Percentiles rank a stretch among this genome's conserved stretches.
phyloP scores from a whole-genome alignment of 139 green algal species.

The Chlorella ohadii region DNA sequence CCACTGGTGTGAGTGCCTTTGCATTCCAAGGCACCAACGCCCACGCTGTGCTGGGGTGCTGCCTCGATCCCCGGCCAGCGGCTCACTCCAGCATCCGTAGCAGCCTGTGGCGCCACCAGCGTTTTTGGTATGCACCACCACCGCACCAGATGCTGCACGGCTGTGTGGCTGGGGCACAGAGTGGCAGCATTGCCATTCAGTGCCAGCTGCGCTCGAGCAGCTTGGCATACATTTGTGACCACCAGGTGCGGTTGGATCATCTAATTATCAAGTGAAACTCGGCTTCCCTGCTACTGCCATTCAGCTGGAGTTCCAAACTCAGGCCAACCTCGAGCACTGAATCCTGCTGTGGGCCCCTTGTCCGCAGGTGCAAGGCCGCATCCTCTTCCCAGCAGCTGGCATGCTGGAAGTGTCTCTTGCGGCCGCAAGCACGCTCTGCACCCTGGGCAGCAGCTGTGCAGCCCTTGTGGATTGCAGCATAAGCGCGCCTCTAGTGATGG shows the following conservation, averaged over 20 bases:
- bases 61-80: neutral
- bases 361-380: slow-evolving; percentile 12
- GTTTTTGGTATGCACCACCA: neutral
- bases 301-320: too few relatives aligned
- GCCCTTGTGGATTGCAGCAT: too few relatives aligned
- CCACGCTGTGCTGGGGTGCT: slow-evolving; percentile 22
- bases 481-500: too few relatives aligned
- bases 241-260: slow-evolving; percentile 31
- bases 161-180: neutral
- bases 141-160: neutral
- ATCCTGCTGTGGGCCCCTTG: too few relatives aligned
- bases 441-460: too few relatives aligned
- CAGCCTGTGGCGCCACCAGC: neutral
- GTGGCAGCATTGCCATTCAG: neutral
- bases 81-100: neutral
- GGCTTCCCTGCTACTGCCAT: too few relatives aligned
- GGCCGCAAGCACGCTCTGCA: too few relatives aligned
- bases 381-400: slow-evolving; percentile 35
- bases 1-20: slow-evolving; percentile 37
- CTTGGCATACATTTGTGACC: slow-evolving; percentile 43
- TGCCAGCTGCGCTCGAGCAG: neutral
- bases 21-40: slow-evolving; percentile 55
- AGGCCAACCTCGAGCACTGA: too few relatives aligned
- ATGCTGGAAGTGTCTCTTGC: slow-evolving; percentile 9
- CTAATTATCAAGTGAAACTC: too few relatives aligned